A percentile compares a stretch with the other conserved stretches of the same genome.
phyloP scores from a whole-genome alignment of 148 eudicot genomes.

The Fallopia convolvulus region DNA sequence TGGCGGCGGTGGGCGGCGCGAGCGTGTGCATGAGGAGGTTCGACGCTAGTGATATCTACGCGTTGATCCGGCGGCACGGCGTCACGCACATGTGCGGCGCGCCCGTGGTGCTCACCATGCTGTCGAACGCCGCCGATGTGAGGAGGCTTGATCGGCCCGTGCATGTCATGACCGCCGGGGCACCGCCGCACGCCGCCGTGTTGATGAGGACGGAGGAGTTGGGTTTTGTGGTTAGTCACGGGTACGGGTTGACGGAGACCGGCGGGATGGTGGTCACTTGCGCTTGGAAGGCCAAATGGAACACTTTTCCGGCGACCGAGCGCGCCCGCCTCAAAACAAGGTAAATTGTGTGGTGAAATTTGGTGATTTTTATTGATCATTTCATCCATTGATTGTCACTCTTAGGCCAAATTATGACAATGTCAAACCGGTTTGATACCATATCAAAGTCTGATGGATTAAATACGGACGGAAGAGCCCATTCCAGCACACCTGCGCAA shows the following conservation, averaged over 20 bases:
- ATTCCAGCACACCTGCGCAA: no score
- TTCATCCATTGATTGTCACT: not conserved
- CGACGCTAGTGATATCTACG: conserved; percentile 1
- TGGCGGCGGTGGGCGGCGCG: conserved; percentile 21
- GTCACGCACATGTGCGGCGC: conserved; percentile 29
- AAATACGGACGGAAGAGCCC: no score
- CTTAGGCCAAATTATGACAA: no score
- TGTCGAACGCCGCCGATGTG: not conserved
- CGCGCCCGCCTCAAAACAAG: conserved; percentile 9
- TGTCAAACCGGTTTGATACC: no score
- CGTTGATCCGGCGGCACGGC: conserved; percentile 9
- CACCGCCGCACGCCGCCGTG: conserved; percentile 15
- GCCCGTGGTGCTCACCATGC: conserved; percentile 18
- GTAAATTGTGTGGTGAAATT: not conserved
- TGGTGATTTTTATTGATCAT: not conserved
- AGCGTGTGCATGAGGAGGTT: conserved; percentile 18
- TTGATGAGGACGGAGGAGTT: conserved; percentile 7
- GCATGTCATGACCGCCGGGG: conserved; percentile 15
- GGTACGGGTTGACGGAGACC: conserved; percentile 22
- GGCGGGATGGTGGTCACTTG: conserved; percentile 12
- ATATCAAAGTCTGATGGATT: no score
- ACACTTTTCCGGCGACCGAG: not conserved
- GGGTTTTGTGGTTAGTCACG: conserved; percentile 17
- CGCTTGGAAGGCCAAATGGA: conserved; percentile 18
- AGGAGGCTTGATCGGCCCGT: not conserved